Base-by-base conservation (phyloP, 2,329 filamentous ascomycete species). In the Aspergillus hortae region DNA sequence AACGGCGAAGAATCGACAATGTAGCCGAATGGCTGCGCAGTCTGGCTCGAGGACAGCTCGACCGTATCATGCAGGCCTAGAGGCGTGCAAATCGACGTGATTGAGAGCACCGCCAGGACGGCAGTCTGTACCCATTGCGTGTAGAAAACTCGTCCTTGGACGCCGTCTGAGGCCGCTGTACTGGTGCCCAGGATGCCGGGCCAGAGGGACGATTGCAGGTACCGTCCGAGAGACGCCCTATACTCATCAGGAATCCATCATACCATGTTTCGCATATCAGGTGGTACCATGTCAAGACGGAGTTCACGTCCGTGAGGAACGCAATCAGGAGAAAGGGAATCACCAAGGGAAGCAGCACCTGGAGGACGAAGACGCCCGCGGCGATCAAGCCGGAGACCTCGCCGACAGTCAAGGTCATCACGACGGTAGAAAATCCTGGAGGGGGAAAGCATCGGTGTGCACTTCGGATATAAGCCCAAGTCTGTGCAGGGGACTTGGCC, bases 11-110 rank as follows among this genome's bases (percentile, higher is more conserved):
- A 46, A 44, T 77, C 76, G 9, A 53, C 44, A 4, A 68, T 51
- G 48, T 78, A 77, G 17, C 62, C 25, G 51, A 79, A 78, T 6
- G 59, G 27, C 0, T 59, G 44, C 1, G 57, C 49, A 9, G 57
- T 53, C 15, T 12, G 11, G 2, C 61, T 51, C 0, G 48, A 23
- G 2, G 51, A 47, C 1, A 61, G 61, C 1, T 62, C 63, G 32
- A 77, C 56, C 4, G 64, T 59, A n/a, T 78, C 70, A 44, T 74
- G 74, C 0, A 80, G 62, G 2, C 77, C 77, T 4, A 79, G 61
- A 0, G 77, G 77, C 0, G 76, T 78, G 3, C 78, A 62, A 4
- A 79, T 65, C n/a, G 74, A 70, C 2, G 77, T 68, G 12, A 78
- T 52, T 0, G 72, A 66, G 3, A 73, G 61, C 9, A 77, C 48